Evolutionary conservation across 768 basidiomycete species (phyloP).

Genomic region (Russula olivacea): DNA sequence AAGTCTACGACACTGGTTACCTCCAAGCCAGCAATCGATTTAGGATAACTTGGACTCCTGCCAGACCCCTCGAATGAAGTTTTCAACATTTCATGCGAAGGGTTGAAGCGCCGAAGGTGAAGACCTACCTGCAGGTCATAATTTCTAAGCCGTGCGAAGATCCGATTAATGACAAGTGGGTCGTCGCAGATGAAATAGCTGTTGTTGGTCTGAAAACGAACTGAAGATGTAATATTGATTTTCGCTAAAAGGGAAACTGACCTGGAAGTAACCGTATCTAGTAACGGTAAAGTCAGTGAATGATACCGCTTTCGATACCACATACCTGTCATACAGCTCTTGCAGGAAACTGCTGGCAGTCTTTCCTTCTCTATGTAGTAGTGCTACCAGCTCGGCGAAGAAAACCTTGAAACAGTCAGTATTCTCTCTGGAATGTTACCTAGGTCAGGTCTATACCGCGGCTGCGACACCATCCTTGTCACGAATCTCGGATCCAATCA

Average conservation of each 20-base stretch:
- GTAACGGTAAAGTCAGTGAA: conserved; percentile 1
- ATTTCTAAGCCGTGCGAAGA: conserved; percentile 62
- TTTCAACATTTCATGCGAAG: conserved; percentile 4
- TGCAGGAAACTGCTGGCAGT: conserved; percentile 53
- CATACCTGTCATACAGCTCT: conserved; percentile 52
- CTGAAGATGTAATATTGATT: neutral
- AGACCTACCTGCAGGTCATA: conserved; percentile 39
- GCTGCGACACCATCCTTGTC: conserved; percentile 90
- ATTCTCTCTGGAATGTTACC: neutral
- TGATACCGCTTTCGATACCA: neutral
- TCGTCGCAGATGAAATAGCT: conserved; percentile 77
- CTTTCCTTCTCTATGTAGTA: conserved; percentile 45
- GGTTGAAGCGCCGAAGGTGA: neutral
- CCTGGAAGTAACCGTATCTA: conserved; percentile 79
- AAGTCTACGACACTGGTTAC: conserved; percentile 68
- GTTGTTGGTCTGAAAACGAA: conserved; percentile 56
- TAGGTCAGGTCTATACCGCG: conserved; percentile 41
- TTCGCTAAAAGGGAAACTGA: conserved; percentile 26
- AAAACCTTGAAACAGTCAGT: conserved; percentile 40
- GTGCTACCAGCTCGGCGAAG: conserved; percentile 62
- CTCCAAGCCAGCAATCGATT: conserved; percentile 50
- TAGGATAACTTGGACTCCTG: conserved; percentile 47
- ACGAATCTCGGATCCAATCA: conserved; percentile 72
- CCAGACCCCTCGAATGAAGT: conserved; percentile 17
- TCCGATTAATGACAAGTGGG: conserved; percentile 54